Evolutionary conservation across 2,329 filamentous ascomycete genomes (phyloP), one percentile per base, ranked within the genome.

Genomic region (Trichophyton rubrum): DNA sequence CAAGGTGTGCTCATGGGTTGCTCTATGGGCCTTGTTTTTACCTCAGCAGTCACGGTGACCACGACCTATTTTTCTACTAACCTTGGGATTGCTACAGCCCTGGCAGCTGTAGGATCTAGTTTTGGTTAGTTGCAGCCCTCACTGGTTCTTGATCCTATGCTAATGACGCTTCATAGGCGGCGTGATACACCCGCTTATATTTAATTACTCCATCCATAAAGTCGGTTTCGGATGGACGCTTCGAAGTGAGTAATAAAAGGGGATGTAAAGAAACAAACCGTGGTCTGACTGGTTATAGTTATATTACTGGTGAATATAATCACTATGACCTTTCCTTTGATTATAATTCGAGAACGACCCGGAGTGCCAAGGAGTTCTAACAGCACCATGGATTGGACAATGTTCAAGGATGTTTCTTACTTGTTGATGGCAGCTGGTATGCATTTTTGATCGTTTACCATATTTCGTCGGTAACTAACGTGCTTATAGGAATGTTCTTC

Each of bases 21-120:
- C 27, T 69, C 60, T 5, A 73, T 67, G 70, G 73, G 64, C 43
- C 65, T 70, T 63, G 66, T 64, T 11, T 75, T 66, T 60, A 70
- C 65, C 60, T 64, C 63, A 17, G 72, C 60, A 0, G 64, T 71
- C 11, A 64, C 70, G 0, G 67, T 72, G 1, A 59, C 74, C 0
- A 68, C 70, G 53, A 68, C 66, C 30, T 75, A 71, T 61, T 75
- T 75, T 60, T 67, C 69, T 58, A 67, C 64, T 24, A 70, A 68
- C 22, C 60, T 72, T 20, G 71, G 69, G 47, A 55, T 70, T 13
- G 72, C 72, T 9, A 68, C 71, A 53, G 71, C 66, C 1, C 60
- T 74, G 15, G 68, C 66, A 13, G 69, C 71, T 2, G 68, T 70
- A 2, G 72, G 72, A 1, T 68, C 69, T 17, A 71, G 68, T 53